Conservation (phyloP, 1,284 basidiomycete species). For the Inonotus obliquus region DNA sequence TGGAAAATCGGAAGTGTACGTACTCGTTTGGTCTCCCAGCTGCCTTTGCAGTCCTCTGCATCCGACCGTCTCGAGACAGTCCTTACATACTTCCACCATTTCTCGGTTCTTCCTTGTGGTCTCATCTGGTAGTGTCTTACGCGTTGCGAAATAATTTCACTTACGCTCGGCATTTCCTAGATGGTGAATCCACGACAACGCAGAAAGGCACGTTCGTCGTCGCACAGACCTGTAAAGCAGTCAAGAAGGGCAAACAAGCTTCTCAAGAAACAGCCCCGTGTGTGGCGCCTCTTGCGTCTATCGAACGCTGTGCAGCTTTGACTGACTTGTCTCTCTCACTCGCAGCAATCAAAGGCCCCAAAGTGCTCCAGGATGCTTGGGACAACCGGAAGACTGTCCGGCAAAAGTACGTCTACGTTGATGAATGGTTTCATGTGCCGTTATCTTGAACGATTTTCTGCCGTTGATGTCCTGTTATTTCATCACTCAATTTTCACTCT, state of each 20-base stretch:
- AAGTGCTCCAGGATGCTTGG: slow-evolving; percentile 82
- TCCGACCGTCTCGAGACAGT: too few relatives aligned
- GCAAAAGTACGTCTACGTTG: slow-evolving; percentile 73
- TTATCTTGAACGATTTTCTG: background rate
- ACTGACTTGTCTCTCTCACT: background rate
- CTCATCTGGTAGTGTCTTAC: background rate
- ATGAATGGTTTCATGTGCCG: background rate
- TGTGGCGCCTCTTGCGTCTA: slow-evolving; percentile 26
- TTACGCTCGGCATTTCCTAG: background rate
- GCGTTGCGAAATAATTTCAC: background rate
- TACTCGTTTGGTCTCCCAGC: too few relatives aligned
- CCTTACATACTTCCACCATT: background rate
- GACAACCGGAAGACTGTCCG: slow-evolving; percentile 84
- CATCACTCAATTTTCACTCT: slow-evolving; percentile 11
- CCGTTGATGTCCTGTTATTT: background rate
- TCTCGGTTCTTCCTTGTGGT: background rate
- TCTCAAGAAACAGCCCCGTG: slow-evolving; percentile 74
- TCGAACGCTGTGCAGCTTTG: background rate
- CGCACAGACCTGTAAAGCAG: slow-evolving; percentile 65
- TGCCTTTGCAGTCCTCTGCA: too few relatives aligned
- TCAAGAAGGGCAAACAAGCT: slow-evolving; percentile 67
- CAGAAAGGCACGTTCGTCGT: slow-evolving; percentile 70
- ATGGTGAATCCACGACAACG: slow-evolving; percentile 96
- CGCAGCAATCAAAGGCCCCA: slow-evolving; percentile 78
- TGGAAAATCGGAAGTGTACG: too few relatives aligned